Conservation (phyloP, 192 early-diverging fungal species). For the Linnemannia elongata region DNA sequence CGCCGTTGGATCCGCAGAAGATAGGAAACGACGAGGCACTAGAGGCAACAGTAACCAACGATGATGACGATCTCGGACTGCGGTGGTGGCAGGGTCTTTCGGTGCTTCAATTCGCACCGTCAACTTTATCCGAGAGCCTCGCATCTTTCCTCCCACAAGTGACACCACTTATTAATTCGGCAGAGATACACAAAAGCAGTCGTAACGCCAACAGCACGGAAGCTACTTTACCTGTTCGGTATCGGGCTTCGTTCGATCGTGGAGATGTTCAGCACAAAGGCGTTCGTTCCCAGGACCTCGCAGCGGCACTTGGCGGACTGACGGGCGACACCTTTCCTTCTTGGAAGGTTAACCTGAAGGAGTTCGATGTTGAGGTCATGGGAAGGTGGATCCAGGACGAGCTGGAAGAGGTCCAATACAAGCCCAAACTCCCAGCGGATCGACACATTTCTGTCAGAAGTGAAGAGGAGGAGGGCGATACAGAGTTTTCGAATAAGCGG, state of each 20-base stretch:
- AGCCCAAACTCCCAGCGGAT: neutral
- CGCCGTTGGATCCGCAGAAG: neutral
- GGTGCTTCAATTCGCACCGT: slow-evolving; percentile 14
- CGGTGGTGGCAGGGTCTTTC: slow-evolving; percentile 26
- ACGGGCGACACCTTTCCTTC: slow-evolving; percentile 33
- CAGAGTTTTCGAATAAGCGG: neutral
- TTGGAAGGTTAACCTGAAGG: slow-evolving; percentile 60
- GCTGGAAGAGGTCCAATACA: slow-evolving; percentile 1
- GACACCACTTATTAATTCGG: neutral
- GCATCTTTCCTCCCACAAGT: neutral
- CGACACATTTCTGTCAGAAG: neutral
- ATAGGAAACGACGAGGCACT: neutral
- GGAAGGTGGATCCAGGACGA: slow-evolving; percentile 39
- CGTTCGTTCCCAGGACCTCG: slow-evolving; percentile 48
- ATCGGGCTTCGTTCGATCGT: slow-evolving; percentile 48
- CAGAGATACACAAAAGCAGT: neutral
- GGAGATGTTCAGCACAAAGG: slow-evolving; percentile 44
- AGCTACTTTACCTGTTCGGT: neutral
- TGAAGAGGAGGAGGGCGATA: neutral
- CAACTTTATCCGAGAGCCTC: slow-evolving; percentile 15
- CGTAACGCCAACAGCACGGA: neutral
- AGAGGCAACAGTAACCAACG: neutral
- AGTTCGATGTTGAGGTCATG: slow-evolving; percentile 58
- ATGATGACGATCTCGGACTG: neutral
- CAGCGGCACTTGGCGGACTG: slow-evolving; percentile 34